These are phyloP conservation scores for Phoma herbarum DNA, from an alignment of 2,329 filamentous ascomycete species.

Conservation along the genomic window DNA sequence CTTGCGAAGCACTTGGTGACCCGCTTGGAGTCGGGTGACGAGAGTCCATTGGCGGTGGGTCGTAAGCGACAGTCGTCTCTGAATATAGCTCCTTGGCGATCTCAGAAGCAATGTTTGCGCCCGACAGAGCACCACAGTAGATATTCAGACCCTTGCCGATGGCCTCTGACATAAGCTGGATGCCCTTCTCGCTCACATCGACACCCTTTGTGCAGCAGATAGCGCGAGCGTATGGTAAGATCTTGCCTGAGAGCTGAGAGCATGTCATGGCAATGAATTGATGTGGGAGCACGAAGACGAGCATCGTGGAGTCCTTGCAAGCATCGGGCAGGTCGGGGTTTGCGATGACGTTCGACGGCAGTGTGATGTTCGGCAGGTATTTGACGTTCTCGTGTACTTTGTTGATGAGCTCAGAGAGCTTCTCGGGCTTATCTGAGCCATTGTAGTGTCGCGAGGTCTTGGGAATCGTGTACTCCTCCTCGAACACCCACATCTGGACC, in stretches of 20 bases:
- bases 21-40: conserved; percentile 70
- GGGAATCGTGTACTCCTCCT: conserved; percentile 83
- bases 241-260: conserved; percentile 83
- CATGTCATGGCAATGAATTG: conserved; percentile 93
- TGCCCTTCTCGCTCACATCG: conserved; percentile 84
- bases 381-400: conserved; percentile 94
- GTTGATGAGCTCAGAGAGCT: conserved; percentile 93
- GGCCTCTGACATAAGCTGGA: conserved; percentile 91
- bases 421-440: conserved; percentile 71
- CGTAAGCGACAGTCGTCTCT: conserved; percentile 96
- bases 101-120: conserved; percentile 95
- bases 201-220: conserved; percentile 99
- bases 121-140: conserved; percentile 94
- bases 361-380: conserved; percentile 87
- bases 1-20: conserved; percentile 59
- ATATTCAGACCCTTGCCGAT: conserved; percentile 92
- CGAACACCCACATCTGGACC: conserved; percentile 99
- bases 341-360: conserved; percentile 84
- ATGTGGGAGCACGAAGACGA: conserved; percentile 96
- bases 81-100: conserved; percentile 96
- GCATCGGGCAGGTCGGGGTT: conserved; percentile 83
- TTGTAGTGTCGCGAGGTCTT: conserved; percentile 78
- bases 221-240: conserved; percentile 88
- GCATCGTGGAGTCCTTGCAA: conserved; percentile 83
- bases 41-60: conserved; percentile 88